phyloP scores from a whole-genome alignment of 108 stramenopile genomes.

The Skeletonema costatum region DNA sequence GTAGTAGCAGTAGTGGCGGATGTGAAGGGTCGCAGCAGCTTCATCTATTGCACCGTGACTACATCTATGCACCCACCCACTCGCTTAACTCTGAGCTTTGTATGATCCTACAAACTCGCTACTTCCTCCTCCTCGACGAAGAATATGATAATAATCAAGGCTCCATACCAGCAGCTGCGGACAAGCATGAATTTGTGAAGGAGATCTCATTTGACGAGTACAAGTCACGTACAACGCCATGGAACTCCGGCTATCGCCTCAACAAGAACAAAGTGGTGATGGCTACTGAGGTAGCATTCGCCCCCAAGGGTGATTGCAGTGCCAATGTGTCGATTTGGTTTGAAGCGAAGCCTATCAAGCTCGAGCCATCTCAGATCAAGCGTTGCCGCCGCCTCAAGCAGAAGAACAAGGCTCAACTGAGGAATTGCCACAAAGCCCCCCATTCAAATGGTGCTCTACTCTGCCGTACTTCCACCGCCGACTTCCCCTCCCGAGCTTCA shows the following conservation, averaged over 20 bases:
- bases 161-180: not conserved
- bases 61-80: conserved; percentile 79
- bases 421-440: conserved; percentile 25
- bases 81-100: conserved; percentile 75
- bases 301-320: conserved; percentile 72
- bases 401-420: conserved; percentile 39
- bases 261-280: not conserved
- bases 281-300: conserved; percentile 56
- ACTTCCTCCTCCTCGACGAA: conserved; percentile 47
- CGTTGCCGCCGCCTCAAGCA: conserved; percentile 34
- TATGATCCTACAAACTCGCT: conserved; percentile 82
- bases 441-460: conserved; percentile 42
- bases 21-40: not conserved
- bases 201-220: conserved; percentile 13
- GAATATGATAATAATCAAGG: not conserved
- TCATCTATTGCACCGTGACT: conserved; percentile 13
- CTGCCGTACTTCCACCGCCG: conserved; percentile 27
- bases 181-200: not conserved
- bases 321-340: conserved; percentile 79
- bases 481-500: conserved; percentile 23
- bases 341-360: conserved; percentile 59
- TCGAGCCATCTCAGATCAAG: conserved; percentile 47
- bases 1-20: conserved; percentile 24
- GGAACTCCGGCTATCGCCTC: not conserved
- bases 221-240: not conserved